Evolutionary conservation across 805 yeast species (phyloP).

Genomic region (Candida anglica): DNA sequence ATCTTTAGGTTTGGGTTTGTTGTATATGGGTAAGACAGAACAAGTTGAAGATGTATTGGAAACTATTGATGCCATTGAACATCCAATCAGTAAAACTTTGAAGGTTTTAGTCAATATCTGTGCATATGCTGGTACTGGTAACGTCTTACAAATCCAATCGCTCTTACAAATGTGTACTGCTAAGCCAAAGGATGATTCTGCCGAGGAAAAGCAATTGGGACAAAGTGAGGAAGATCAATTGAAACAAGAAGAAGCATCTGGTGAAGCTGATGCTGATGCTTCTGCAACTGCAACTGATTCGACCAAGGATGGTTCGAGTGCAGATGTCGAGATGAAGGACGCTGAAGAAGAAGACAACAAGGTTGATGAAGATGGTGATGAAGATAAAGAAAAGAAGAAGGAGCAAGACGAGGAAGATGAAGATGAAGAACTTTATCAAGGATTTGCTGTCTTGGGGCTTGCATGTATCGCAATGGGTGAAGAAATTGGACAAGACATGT

Average conservation of each 20-base stretch:
- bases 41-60: constrained; percentile 92
- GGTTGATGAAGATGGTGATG: constrained; percentile 13
- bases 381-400: constrained; percentile 26
- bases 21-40: constrained; percentile 91
- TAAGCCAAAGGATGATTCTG: constrained; percentile 54
- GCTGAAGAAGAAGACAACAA: constrained; percentile 18
- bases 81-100: constrained; percentile 84
- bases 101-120: constrained; percentile 88
- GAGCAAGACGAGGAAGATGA: constrained; percentile 25
- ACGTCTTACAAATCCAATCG: constrained; percentile 90
- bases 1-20: constrained; percentile 86
- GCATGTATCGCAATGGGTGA: constrained; percentile 97
- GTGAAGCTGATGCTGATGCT: constrained; percentile 18
- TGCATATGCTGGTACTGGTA: constrained; percentile 97
- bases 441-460: constrained; percentile 90
- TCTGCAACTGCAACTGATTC: constrained; percentile 13
- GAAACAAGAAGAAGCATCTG: constrained; percentile 26
- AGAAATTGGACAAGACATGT: constrained; percentile 96
- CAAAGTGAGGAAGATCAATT: constrained; percentile 36
- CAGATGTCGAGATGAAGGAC: constrained; percentile 31
- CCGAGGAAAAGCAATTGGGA: constrained; percentile 57
- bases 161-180: constrained; percentile 84
- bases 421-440: constrained; percentile 62
- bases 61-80: constrained; percentile 91
- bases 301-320: constrained; percentile 13